Percentiles rank a stretch among this genome's conserved stretches.
phyloP scores from a whole-genome alignment of 2,329 filamentous ascomycete genomes.

The Kalmusia sp. region DNA sequence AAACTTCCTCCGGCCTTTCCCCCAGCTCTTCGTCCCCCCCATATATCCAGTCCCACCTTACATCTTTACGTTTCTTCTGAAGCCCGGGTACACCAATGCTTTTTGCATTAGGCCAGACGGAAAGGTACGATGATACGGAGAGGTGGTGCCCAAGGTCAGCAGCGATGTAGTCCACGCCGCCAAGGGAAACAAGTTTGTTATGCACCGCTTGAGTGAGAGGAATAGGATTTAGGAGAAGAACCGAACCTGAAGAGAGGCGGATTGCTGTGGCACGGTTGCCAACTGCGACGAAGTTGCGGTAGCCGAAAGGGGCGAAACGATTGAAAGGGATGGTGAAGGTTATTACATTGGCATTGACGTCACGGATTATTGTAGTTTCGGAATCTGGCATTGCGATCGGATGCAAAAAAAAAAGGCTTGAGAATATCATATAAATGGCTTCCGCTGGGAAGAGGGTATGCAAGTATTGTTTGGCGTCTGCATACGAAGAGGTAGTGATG shows the following conservation, averaged over 20 bases:
- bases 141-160: slow-evolving; percentile 23
- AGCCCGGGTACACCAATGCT: slow-evolving; percentile 20
- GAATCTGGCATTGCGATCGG: not conserved
- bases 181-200: slow-evolving; percentile 13
- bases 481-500: too few species aligned
- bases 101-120: slow-evolving; percentile 19
- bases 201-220: slow-evolving; percentile 13
- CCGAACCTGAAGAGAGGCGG: slow-evolving; percentile 11
- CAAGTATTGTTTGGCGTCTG: too few species aligned
- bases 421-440: not conserved
- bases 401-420: not conserved
- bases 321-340: slow-evolving; percentile 25
- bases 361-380: slow-evolving; percentile 8
- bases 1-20: slow-evolving; percentile 20
- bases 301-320: slow-evolving; percentile 22
- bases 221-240: slow-evolving; percentile 21
- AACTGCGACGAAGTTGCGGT: slow-evolving; percentile 24
- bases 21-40: slow-evolving; percentile 11
- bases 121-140: slow-evolving; percentile 11
- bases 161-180: slow-evolving; percentile 21
- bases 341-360: slow-evolving; percentile 13
- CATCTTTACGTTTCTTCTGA: slow-evolving; percentile 18
- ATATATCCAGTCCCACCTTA: slow-evolving; percentile 21
- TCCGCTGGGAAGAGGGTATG: not conserved
- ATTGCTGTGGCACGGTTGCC: slow-evolving; percentile 25